Percentiles rank a stretch among this genome's conserved stretches.
Conservation (phyloP, 257 asterid species). For the Salvia hispanica region DNA sequence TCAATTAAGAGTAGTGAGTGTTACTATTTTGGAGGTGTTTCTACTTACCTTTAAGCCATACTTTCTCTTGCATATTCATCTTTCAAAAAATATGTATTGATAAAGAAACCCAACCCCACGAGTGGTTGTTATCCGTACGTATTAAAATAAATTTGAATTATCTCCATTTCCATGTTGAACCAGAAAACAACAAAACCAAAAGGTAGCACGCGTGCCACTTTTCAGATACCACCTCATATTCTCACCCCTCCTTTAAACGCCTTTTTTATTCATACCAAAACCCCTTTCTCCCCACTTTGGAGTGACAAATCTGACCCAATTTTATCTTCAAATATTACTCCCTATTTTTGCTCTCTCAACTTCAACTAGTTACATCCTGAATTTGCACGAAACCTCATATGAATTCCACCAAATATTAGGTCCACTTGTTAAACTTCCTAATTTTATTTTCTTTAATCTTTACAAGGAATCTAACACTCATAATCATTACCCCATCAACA, state of each 20-base stretch:
- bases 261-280: neutral
- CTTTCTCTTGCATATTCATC: too few species aligned
- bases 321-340: neutral
- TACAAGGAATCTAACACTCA: too few species aligned
- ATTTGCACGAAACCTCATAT: neutral
- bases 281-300: neutral
- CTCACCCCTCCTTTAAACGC: neutral
- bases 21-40: too few species aligned
- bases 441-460: too few species aligned
- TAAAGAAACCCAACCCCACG: slow-evolving; percentile 41
- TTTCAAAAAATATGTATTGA: neutral
- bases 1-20: too few species aligned
- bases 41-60: too few species aligned
- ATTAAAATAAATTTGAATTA: slow-evolving; percentile 17
- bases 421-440: too few species aligned
- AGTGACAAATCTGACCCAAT: neutral
- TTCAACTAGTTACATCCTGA: neutral
- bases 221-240: slow-evolving; percentile 37
- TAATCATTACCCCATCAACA: too few species aligned
- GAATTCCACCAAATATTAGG: too few species aligned
- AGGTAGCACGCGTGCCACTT: slow-evolving; percentile 69
- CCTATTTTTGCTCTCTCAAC: neutral
- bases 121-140: slow-evolving; percentile 19
- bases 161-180: slow-evolving; percentile 1
- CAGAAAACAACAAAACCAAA: slow-evolving; percentile 49